phyloP scores from a whole-genome alignment of 345 rosid genomes.

The Diplotaxis tenuifolia region DNA sequence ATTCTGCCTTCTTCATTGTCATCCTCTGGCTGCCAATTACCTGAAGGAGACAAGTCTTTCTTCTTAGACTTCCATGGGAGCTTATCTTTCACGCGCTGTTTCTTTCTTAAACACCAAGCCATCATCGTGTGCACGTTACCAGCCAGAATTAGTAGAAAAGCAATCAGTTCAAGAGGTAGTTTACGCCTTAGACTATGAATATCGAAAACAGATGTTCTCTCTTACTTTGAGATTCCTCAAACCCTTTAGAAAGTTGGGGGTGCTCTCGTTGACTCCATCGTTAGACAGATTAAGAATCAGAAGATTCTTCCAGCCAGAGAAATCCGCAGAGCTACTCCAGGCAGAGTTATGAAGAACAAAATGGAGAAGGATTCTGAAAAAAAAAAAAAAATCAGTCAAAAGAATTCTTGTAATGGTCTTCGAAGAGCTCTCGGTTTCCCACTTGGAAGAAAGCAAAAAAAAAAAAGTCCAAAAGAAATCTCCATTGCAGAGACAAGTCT shows the following conservation, averaged over 20 bases:
- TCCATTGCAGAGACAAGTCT: slow-evolving; percentile 8
- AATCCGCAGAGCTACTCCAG: slow-evolving; percentile 17
- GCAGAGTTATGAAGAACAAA: background rate
- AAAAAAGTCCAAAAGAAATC: slow-evolving; percentile 28
- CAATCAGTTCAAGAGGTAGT: slow-evolving; percentile 41
- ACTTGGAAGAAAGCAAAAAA: slow-evolving; percentile 21
- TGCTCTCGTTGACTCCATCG: slow-evolving; percentile 59
- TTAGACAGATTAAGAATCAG: slow-evolving; percentile 26
- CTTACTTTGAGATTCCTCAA: slow-evolving; percentile 54
- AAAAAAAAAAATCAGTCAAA: slow-evolving; percentile 37
- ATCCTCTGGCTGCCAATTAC: slow-evolving; percentile 61
- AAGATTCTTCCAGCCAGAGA: slow-evolving; percentile 34
- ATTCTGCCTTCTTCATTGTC: slow-evolving; percentile 60
- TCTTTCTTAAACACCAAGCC: slow-evolving; percentile 54
- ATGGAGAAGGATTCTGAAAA: background rate
- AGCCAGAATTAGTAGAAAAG: slow-evolving; percentile 42
- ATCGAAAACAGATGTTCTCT: slow-evolving; percentile 54
- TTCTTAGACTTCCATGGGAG: slow-evolving; percentile 40
- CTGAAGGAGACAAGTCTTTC: slow-evolving; percentile 52
- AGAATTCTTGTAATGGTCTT: slow-evolving; percentile 36
- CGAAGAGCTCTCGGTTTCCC: slow-evolving; percentile 42
- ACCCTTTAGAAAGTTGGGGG: slow-evolving; percentile 46
- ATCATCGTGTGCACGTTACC: slow-evolving; percentile 26
- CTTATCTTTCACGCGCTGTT: slow-evolving; percentile 30
- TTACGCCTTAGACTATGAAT: slow-evolving; percentile 43